These are phyloP conservation scores for Leptographium wingfieldii DNA, from an alignment of 2,329 filamentous ascomycete species.

Conservation along the genomic window DNA sequence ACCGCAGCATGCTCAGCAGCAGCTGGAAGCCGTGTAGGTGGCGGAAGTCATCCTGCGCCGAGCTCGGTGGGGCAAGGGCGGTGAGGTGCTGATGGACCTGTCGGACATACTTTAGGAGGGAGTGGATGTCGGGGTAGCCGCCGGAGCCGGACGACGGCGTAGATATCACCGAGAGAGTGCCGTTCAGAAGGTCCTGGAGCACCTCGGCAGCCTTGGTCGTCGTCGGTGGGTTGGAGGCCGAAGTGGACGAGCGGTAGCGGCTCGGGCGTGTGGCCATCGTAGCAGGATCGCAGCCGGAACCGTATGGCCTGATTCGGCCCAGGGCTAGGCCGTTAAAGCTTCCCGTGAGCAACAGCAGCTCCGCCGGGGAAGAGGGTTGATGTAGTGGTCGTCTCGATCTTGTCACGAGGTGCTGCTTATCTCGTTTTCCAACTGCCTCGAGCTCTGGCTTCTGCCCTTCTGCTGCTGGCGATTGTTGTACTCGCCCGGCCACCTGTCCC, in stretches of 20 bases:
- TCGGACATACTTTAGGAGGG: constrained; percentile 44
- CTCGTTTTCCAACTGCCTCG: not conserved
- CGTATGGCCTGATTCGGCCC: too few species aligned
- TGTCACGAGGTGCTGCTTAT: not conserved
- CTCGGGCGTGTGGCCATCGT: constrained; percentile 29
- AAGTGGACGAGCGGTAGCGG: constrained; percentile 53
- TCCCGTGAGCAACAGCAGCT: not conserved
- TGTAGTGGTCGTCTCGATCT: not conserved
- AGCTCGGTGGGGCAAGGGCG: constrained; percentile 30
- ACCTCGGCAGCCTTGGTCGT: constrained; percentile 50
- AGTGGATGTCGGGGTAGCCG: constrained; percentile 35
- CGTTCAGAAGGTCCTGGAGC: constrained; percentile 40
- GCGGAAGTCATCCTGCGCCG: constrained; percentile 68
- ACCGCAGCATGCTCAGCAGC: constrained; percentile 55
- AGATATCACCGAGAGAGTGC: constrained; percentile 24
- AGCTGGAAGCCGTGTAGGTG: constrained; percentile 67
- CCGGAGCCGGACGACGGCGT: constrained; percentile 14
- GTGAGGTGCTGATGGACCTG: constrained; percentile 53
- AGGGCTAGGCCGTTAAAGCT: too few species aligned
- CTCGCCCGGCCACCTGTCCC: constrained; percentile 2
- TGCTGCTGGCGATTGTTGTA: not conserved
- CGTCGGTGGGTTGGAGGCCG: constrained; percentile 40
- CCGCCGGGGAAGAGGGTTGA: not conserved
- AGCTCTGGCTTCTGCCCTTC: not conserved
- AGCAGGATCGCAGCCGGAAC: too few species aligned